Evolutionary conservation across 78 protist species (phyloP).

Genomic region (Dictyostelium capitatum): DNA sequence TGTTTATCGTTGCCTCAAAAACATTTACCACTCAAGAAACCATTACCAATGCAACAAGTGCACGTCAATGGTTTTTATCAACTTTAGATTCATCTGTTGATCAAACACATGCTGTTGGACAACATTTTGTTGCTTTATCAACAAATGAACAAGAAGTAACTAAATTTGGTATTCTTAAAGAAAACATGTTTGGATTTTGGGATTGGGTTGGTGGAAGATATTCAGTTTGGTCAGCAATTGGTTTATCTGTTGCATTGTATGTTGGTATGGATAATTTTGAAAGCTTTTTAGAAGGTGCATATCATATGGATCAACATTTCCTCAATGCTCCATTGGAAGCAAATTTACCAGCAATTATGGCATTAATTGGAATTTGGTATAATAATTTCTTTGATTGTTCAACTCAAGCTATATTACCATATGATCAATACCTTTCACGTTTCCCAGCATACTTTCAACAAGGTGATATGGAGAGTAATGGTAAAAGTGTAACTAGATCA

Average conservation of each 20-base stretch:
- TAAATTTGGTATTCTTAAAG: slow-evolving; percentile 96
- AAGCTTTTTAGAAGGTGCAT: slow-evolving; percentile 96
- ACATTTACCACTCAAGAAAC: slow-evolving; percentile 99
- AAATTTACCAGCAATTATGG: slow-evolving; percentile 94
- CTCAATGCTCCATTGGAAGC: slow-evolving; percentile 77
- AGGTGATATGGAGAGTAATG: slow-evolving; percentile 88
- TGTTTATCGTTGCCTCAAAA: slow-evolving; percentile 96
- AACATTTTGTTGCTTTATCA: slow-evolving; percentile 98
- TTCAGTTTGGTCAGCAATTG: slow-evolving; percentile 98
- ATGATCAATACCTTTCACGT: slow-evolving; percentile 96
- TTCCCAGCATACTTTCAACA: slow-evolving; percentile 98
- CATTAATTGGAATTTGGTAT: slow-evolving; percentile 95
- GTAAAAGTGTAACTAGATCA: slow-evolving; percentile 72
- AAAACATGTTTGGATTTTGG: slow-evolving; percentile 98
- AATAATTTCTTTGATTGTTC: slow-evolving; percentile 94
- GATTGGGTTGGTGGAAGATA: slow-evolving; percentile 99
- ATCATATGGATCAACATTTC: slow-evolving; percentile 97
- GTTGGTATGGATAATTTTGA: slow-evolving; percentile 92
- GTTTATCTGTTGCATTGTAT: slow-evolving; percentile 91
- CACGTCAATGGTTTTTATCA: slow-evolving; percentile 89
- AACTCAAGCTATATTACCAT: slow-evolving; percentile 96
- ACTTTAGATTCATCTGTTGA: neutral
- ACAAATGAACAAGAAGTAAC: slow-evolving; percentile 90
- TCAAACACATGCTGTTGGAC: slow-evolving; percentile 85
- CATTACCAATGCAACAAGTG: slow-evolving; percentile 95